Base-by-base conservation (phyloP, 805 yeast genomes). In the Starmerella potacharoeniae region DNA sequence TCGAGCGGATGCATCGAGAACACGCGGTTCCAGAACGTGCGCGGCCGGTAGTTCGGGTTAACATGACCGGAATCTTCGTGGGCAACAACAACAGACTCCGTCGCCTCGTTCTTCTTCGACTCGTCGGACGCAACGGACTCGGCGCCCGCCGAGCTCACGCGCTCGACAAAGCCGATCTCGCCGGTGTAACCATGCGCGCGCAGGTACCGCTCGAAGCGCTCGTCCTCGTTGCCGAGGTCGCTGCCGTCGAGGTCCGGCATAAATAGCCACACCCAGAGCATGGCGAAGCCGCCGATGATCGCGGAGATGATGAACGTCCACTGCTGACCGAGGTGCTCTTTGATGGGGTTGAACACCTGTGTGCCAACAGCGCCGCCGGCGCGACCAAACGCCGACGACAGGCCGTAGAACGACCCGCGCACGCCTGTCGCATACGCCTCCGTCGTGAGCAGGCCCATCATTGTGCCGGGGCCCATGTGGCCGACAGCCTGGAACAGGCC, bases 361-460 rank as follows among this genome's bases (percentile, higher is more conserved):
- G 89, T 83, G 36, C 93, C 93, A 30, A 83, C 80, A 31, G 83
- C 89, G n/a, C 91, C 93, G 55, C 93, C 95, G 30, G 82, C 84
- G 66, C 85, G 84, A 52, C 93, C 93, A 49, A 83, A 72, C 3
- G 90, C 91, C 40, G 90, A 89, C 46, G 85, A 76, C 29, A 84
- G 62, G 45, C 91, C 91, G 63, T 84, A 85, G 50, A 78, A 73
- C 0, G 88, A 81, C 31, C 90, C 91, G 68, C 93, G 75, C 44
- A 85, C 79, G 14, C 87, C 85, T 8, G 90, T 83, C 16, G 93
- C 89, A 62, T 75, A 85, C 6, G 80, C 75, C 66, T 85, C 91
- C 22, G 86, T 77, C 5, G 83, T 73, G 1, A 75, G 69, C 55
- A 85, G 73, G 10, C 91, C 91, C 73, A 84, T 71, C 75, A 78